Percentiles rank a stretch among this genome's conserved stretches.
Conservation (phyloP, 1,139 yeast genomes). For the Lodderomyces parapsilosis region DNA sequence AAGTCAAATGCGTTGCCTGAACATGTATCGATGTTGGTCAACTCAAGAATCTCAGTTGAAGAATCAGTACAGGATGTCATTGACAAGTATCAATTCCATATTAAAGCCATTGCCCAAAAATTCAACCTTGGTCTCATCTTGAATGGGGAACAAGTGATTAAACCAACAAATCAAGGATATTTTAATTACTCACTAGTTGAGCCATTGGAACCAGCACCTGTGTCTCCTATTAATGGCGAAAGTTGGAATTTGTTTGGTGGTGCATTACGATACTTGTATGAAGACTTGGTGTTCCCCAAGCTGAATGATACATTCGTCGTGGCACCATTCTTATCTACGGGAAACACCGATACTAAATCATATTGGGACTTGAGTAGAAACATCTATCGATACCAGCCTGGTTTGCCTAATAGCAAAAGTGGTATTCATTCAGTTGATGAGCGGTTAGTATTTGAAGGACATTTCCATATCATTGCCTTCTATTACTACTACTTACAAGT, state of each 20-base stretch:
- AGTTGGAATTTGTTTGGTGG: slow-evolving; percentile 59
- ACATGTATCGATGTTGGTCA: slow-evolving; percentile 51
- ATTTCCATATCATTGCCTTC: slow-evolving; percentile 28
- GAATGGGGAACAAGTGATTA: slow-evolving; percentile 29
- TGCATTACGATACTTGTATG: slow-evolving; percentile 55
- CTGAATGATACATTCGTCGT: slow-evolving; percentile 27
- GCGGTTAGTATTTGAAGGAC: slow-evolving; percentile 25
- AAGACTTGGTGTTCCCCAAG: slow-evolving; percentile 32
- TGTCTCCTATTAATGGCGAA: slow-evolving; percentile 43
- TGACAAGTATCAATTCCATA: slow-evolving; percentile 35
- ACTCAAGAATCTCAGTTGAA: slow-evolving; percentile 54
- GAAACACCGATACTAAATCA: slow-evolving; percentile 42
- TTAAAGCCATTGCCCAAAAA: slow-evolving; percentile 43
- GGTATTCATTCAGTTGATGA: slow-evolving; percentile 38
- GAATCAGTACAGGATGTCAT: slow-evolving; percentile 42
- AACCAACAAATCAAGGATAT: slow-evolving; percentile 39
- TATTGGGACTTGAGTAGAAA: slow-evolving; percentile 42
- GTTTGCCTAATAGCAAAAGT: slow-evolving; percentile 17
- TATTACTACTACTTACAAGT: slow-evolving; percentile 41
- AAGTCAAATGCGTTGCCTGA: slow-evolving; percentile 79
- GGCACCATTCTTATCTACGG: slow-evolving; percentile 35
- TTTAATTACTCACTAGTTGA: slow-evolving; percentile 40
- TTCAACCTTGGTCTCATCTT: slow-evolving; percentile 47
- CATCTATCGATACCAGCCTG: slow-evolving; percentile 39
- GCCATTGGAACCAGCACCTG: slow-evolving; percentile 58